Evolutionary conservation across 2,329 filamentous ascomycete species (phyloP).

Genomic region (Talaromyces sp.): DNA sequence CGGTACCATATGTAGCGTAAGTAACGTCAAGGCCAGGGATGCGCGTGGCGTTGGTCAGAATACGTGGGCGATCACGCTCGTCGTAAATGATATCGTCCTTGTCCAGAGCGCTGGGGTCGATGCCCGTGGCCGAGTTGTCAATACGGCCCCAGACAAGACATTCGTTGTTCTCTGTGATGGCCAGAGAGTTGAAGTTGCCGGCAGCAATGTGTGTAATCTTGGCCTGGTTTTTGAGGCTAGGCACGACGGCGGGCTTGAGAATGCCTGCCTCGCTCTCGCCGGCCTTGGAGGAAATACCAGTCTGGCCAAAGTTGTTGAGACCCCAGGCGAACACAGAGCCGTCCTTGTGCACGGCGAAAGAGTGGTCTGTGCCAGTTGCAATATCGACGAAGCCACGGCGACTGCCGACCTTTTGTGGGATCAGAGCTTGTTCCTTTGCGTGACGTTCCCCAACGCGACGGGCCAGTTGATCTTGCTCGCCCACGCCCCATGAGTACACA

Average conservation of each 20-base stretch:
- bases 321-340: slow-evolving; percentile 72
- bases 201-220: slow-evolving; percentile 63
- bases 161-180: slow-evolving; percentile 47
- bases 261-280: slow-evolving; percentile 64
- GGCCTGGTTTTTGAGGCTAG: slow-evolving; percentile 53
- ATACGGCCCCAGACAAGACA: slow-evolving; percentile 54
- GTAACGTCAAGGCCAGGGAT: slow-evolving; percentile 36
- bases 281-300: slow-evolving; percentile 57
- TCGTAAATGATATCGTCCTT: slow-evolving; percentile 57
- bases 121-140: slow-evolving; percentile 52
- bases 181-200: slow-evolving; percentile 66
- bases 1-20: slow-evolving; percentile 60
- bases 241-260: slow-evolving; percentile 61
- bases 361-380: slow-evolving; percentile 69
- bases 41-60: slow-evolving; percentile 47
- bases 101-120: slow-evolving; percentile 48
- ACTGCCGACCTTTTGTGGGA: slow-evolving; percentile 50
- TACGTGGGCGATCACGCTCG: slow-evolving; percentile 58
- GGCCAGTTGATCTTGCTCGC: slow-evolving; percentile 62
- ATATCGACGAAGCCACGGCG: slow-evolving; percentile 53
- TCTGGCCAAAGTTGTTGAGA: slow-evolving; percentile 77
- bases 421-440: slow-evolving; percentile 45
- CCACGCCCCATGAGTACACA: slow-evolving; percentile 57
- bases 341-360: slow-evolving; percentile 64
- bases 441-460: slow-evolving; percentile 51